phyloP scores from a whole-genome alignment of 257 asterid species.

The Nicotiana benthamiana region DNA sequence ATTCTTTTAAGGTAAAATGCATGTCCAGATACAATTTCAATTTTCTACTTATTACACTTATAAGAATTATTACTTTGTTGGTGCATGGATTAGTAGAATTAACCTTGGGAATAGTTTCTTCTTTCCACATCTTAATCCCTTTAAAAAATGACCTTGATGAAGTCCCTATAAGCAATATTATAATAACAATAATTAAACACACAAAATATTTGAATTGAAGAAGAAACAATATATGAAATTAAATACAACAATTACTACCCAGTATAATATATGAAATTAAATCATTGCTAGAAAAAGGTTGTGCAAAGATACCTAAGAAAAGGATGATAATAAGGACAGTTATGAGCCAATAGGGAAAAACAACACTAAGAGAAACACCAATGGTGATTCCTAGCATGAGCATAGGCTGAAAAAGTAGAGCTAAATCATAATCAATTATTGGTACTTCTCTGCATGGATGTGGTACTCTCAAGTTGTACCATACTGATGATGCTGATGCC shows the following conservation, averaged over 20 bases:
- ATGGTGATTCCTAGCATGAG: conserved; percentile 94
- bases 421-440: conserved; percentile 84
- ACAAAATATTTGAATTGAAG: background rate
- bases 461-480: conserved; percentile 94
- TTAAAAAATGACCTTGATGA: conserved; percentile 77
- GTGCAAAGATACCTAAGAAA: conserved; percentile 52
- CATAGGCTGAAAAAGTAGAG: conserved; percentile 93
- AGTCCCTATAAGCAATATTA: conserved; percentile 47
- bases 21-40: no score
- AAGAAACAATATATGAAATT: background rate
- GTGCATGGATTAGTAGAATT: background rate
- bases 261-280: background rate
- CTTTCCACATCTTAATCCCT: conserved; percentile 98
- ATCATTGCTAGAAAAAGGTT: background rate
- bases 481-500: conserved; percentile 89
- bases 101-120: conserved; percentile 69
- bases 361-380: conserved; percentile 86
- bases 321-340: conserved; percentile 79
- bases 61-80: no score
- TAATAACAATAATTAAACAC: background rate
- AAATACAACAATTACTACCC: no score
- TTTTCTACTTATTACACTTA: no score
- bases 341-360: conserved; percentile 97
- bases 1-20: no score
- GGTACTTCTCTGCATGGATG: conserved; percentile 96